Base-by-base conservation (phyloP, 306 rosid species). In the Gastrolobium bilobum region DNA sequence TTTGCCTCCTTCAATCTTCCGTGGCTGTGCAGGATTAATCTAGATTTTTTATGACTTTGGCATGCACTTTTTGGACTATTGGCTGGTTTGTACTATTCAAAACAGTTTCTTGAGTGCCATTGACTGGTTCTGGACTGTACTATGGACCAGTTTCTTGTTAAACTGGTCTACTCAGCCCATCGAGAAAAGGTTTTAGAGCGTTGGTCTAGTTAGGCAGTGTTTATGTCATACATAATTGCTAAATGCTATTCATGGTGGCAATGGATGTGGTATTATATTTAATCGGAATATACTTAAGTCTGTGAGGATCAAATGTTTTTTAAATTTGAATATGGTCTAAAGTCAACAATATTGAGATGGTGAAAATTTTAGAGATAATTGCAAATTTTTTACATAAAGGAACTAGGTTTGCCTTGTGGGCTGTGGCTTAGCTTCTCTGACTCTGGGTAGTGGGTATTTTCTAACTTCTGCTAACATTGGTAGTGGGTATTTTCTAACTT, bases 311-410 rank as follows among this genome's bases (percentile, higher is more conserved):
- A 14, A 34, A 31, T 56, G 53, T 7, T 57, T 20, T 42, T 57
- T 13, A n/a, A 40, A 14, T 57, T 56, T 58, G 3, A 31, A 2
- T 59, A 53, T 3, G 1, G 34, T 59, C 59, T 58, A 33, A 46
- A 26, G 10, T 39, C 52, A 13, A 60, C 26, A 60, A 47, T 60
- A 75, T 34, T 46, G 50, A 15, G 61, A 46, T 56, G 77, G 14
- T 57, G 11, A 39, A 4, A 51, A 9, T 38, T 48, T 5, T 35
- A 15, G 31, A 6, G 30, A 29, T 71, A 65, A 5, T 29, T 38
- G 29, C 38, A 53, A 53, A 9, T 1, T 20, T 51, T 51, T 20
- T 3, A 20, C 2, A 10, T 51, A 7, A 71, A 15, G 11, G 26
- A 53, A 53, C 47, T 38, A 7, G 4, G 64, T 10, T 20, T 20